Conservation (phyloP, 768 basidiomycete genomes). For the Candolleomyces eurysporus region DNA sequence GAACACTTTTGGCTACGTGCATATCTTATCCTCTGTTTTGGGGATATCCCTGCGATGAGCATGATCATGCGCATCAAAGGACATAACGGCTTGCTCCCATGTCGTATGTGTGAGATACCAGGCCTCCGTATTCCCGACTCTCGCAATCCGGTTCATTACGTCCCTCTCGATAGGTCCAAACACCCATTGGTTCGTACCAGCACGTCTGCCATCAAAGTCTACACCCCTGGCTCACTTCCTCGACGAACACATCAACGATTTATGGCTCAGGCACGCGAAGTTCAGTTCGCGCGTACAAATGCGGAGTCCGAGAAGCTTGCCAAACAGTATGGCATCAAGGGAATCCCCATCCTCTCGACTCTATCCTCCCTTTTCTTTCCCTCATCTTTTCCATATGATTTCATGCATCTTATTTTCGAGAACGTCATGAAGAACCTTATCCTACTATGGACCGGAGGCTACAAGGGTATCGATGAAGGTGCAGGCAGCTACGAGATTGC, state of each 20-base stretch:
- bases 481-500: conserved; percentile 26
- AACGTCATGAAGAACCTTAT: conserved; percentile 42
- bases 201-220: conserved; percentile 5
- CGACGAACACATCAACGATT: conserved; percentile 29
- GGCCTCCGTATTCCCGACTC: conserved; percentile 16
- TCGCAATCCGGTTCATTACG: conserved; percentile 19
- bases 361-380: conserved; percentile 36
- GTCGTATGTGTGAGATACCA: conserved; percentile 34
- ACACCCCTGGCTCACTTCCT: conserved; percentile 31
- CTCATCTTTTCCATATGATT: conserved; percentile 41
- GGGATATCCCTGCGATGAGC: conserved; percentile 20
- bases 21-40: conserved; percentile 18
- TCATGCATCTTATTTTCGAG: conserved; percentile 49
- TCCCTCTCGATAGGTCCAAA: conserved; percentile 23
- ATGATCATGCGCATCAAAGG: conserved; percentile 36
- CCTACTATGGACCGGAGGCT: conserved; percentile 26
- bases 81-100: conserved; percentile 35
- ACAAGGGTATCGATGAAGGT: conserved; percentile 34
- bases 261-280: conserved; percentile 17
- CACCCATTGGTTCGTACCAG: conserved; percentile 17
- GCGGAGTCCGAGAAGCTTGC: conserved; percentile 18
- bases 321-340: conserved; percentile 33
- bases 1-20: conserved; percentile 14
- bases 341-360: conserved; percentile 24
- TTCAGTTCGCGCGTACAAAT: conserved; percentile 22